A percentile compares a stretch with the other conserved stretches of the same genome.
Conservation (phyloP, 2,329 filamentous ascomycete species). For the Seiridium unicorne region DNA sequence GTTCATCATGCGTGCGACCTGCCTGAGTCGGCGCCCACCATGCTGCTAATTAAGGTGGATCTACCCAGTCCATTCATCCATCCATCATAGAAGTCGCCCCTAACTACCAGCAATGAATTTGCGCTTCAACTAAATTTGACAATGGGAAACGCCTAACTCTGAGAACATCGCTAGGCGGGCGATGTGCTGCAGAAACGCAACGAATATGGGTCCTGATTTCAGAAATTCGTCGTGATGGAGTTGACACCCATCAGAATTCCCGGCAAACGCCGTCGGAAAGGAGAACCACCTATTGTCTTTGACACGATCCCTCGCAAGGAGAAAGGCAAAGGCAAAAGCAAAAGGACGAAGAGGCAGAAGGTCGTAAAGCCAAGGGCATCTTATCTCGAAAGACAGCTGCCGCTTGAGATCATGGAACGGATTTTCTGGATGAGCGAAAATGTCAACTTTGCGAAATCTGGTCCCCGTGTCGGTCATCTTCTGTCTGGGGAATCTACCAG, state of each 20-base stretch:
- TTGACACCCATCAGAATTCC: slow-evolving; percentile 48
- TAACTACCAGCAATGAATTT: background rate
- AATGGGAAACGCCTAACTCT: background rate
- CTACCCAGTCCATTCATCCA: background rate
- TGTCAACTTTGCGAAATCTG: slow-evolving; percentile 43
- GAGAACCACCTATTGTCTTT: slow-evolving; percentile 5
- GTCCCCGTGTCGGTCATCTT: slow-evolving; percentile 40
- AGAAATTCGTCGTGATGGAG: slow-evolving; percentile 30
- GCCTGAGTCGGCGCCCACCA: background rate
- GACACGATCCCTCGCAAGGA: background rate
- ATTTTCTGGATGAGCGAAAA: slow-evolving; percentile 52
- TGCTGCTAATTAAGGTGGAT: background rate
- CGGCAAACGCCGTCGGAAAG: slow-evolving; percentile 39
- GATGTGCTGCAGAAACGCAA: background rate
- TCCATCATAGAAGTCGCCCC: background rate
- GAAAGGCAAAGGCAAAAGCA: slow-evolving; percentile 2
- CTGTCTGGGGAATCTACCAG: slow-evolving; percentile 39
- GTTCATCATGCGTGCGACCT: too few species aligned
- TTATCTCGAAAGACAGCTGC: slow-evolving; percentile 36
- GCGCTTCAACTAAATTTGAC: background rate
- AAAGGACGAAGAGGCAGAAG: slow-evolving; percentile 5
- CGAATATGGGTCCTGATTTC: background rate
- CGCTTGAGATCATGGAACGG: slow-evolving; percentile 51
- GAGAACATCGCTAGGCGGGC: background rate
- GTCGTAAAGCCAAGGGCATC: slow-evolving; percentile 15